phyloP scores from a whole-genome alignment of 768 basidiomycete species.

The Hygrophorus russula region DNA sequence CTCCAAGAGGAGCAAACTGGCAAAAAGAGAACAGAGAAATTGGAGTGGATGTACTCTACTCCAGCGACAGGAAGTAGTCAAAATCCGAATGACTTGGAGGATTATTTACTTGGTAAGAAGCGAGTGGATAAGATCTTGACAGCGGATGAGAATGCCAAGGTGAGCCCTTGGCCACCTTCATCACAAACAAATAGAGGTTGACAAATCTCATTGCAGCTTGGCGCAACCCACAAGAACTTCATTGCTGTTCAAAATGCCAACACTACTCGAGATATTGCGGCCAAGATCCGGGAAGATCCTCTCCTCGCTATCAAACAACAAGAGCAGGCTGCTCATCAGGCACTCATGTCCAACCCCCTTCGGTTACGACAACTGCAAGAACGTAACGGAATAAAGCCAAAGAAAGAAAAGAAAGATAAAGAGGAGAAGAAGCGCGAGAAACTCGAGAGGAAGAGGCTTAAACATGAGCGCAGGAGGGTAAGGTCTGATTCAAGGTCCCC shows the following conservation, averaged over 20 bases:
- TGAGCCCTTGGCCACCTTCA: slow-evolving; percentile 15
- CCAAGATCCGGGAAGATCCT: slow-evolving; percentile 96
- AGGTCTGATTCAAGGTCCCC: slow-evolving; percentile 16
- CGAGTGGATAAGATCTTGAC: slow-evolving; percentile 92
- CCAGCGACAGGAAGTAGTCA: slow-evolving; percentile 83
- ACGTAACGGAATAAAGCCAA: slow-evolving; percentile 69
- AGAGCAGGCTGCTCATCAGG: slow-evolving; percentile 87
- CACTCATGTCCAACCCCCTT: slow-evolving; percentile 77
- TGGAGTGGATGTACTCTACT: slow-evolving; percentile 99
- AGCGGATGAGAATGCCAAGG: slow-evolving; percentile 87
- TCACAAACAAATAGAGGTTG: background rate
- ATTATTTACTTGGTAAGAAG: slow-evolving; percentile 95
- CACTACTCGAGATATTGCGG: slow-evolving; percentile 71
- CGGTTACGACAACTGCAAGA: slow-evolving; percentile 75
- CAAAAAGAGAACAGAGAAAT: slow-evolving; percentile 84
- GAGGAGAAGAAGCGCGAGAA: slow-evolving; percentile 45
- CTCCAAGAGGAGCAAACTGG: slow-evolving; percentile 94
- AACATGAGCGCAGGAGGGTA: slow-evolving; percentile 24
- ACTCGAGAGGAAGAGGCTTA: slow-evolving; percentile 31
- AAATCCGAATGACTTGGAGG: slow-evolving; percentile 88
- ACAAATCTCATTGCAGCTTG: slow-evolving; percentile 37
- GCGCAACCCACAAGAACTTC: slow-evolving; percentile 83
- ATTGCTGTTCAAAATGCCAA: slow-evolving; percentile 96
- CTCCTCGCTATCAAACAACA: slow-evolving; percentile 96
- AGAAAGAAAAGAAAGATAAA: slow-evolving; percentile 71